phyloP scores from a whole-genome alignment of 306 rosid genomes.

The Potentilla sterilis region DNA sequence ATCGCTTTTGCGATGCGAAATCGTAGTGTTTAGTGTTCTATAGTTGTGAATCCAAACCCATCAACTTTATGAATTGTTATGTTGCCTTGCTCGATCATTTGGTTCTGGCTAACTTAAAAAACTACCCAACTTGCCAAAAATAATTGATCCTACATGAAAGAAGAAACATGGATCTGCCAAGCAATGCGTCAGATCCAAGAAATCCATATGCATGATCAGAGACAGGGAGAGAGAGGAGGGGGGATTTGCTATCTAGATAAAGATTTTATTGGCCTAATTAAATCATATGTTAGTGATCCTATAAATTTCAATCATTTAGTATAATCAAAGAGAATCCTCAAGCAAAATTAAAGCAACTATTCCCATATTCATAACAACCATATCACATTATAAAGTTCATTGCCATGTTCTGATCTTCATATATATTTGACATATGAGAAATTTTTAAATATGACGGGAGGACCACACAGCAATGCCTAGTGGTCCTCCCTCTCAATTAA shows the following conservation, averaged over 20 bases:
- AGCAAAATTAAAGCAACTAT: slow-evolving; percentile 6
- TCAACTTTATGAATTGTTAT: slow-evolving; percentile 13
- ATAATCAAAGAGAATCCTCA: not conserved
- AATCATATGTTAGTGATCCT: slow-evolving; percentile 34
- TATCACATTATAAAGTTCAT: slow-evolving; percentile 20
- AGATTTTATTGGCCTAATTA: slow-evolving; percentile 24
- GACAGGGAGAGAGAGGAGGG: not conserved
- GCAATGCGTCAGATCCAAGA: slow-evolving; percentile 56
- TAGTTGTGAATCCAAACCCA: not conserved
- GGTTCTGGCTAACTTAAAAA: not conserved
- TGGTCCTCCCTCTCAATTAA: too few species aligned
- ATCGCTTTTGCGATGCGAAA: not conserved
- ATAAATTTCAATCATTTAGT: not conserved
- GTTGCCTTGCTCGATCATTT: slow-evolving; percentile 22
- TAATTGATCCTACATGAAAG: slow-evolving; percentile 38
- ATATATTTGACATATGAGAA: slow-evolving; percentile 35
- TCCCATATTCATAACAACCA: slow-evolving; percentile 3
- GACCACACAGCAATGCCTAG: too few species aligned
- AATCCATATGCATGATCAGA: slow-evolving; percentile 24
- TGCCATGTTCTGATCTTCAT: slow-evolving; percentile 33
- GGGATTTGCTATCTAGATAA: not conserved
- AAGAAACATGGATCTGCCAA: slow-evolving; percentile 53
- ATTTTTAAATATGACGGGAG: too few species aligned
- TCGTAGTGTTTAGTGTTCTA: not conserved
- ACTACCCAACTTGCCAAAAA: slow-evolving; percentile 36